Conservation (phyloP, 208 protist species). For the Endotrypanum monterogeii region DNA sequence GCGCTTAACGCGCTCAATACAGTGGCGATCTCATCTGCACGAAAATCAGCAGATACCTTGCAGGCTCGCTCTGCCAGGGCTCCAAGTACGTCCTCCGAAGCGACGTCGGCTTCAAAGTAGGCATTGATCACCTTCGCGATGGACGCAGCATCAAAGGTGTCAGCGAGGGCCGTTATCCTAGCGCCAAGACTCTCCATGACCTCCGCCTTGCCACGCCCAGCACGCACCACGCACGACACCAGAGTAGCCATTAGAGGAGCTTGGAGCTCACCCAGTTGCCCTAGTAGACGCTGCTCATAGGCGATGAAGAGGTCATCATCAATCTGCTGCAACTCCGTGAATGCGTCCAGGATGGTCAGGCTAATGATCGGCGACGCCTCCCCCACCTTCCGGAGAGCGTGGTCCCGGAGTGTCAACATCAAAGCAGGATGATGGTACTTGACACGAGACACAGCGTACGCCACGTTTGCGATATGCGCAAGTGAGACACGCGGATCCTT, state of each 20-base stretch:
- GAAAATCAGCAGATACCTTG: conserved; percentile 76
- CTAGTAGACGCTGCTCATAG: conserved; percentile 72
- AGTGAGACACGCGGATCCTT: conserved; percentile 70
- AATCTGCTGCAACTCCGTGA: conserved; percentile 71
- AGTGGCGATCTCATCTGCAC: conserved; percentile 70
- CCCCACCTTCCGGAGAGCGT: conserved; percentile 52
- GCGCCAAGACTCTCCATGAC: conserved; percentile 63
- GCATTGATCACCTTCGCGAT: conserved; percentile 79
- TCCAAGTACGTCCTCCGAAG: conserved; percentile 85
- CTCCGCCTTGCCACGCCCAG: conserved; percentile 42
- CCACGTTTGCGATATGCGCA: conserved; percentile 86
- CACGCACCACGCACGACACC: conserved; percentile 56
- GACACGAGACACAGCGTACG: conserved; percentile 80
- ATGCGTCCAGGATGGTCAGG: conserved; percentile 83
- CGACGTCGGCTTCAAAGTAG: conserved; percentile 64
- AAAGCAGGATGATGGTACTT: conserved; percentile 66
- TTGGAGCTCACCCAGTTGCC: conserved; percentile 48
- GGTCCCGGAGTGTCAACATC: conserved; percentile 74
- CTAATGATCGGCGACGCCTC: conserved; percentile 63
- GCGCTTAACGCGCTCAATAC: conserved; percentile 73
- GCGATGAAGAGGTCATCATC: conserved; percentile 75
- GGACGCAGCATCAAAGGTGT: conserved; percentile 76
- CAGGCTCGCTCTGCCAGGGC: conserved; percentile 85
- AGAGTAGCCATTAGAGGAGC: conserved; percentile 77
- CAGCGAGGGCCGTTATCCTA: conserved; percentile 53